phyloP scores from a whole-genome alignment of 1,284 basidiomycete species.

The Austroboletus niveus region DNA sequence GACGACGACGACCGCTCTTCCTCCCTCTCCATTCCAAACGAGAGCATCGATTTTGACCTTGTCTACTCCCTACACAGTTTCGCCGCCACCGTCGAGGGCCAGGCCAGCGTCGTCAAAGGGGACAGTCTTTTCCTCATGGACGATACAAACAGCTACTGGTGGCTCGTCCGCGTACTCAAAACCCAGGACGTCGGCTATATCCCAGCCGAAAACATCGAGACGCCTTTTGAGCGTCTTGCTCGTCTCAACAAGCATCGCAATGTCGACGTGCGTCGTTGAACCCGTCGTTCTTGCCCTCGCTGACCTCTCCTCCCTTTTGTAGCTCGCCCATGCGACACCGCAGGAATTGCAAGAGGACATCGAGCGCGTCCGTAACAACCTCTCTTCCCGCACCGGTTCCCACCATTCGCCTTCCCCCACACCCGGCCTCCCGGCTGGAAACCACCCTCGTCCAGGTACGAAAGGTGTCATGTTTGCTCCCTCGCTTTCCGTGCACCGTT shows the following conservation, averaged over 20 bases:
- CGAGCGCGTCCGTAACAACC: conserved; percentile 50
- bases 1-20: conserved; percentile 78
- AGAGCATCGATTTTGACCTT: conserved; percentile 87
- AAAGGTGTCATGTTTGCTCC: conserved; percentile 60
- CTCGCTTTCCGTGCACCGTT: conserved; percentile 60
- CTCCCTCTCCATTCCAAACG: conserved; percentile 82
- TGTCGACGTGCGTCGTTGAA: conserved; percentile 73
- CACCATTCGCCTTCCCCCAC: conserved; percentile 49
- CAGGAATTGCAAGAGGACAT: conserved; percentile 59
- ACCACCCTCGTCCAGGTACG: conserved; percentile 20
- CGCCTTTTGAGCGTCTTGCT: conserved; percentile 94
- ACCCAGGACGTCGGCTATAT: conserved; percentile 99
- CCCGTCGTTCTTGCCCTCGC: background rate
- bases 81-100: conserved; percentile 93
- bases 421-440: conserved; percentile 29
- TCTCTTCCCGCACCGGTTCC: conserved; percentile 48
- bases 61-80: conserved; percentile 92
- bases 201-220: conserved; percentile 99
- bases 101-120: conserved; percentile 95
- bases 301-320: background rate
- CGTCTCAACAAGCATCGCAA: conserved; percentile 97
- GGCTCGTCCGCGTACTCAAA: conserved; percentile 94
- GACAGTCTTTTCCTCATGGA: conserved; percentile 93
- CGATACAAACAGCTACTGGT: conserved; percentile 97
- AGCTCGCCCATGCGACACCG: conserved; percentile 76